These are phyloP conservation scores for Dryadomyces quercivorus DNA, from an alignment of 2,329 filamentous ascomycete genomes.

Conservation along the genomic window DNA sequence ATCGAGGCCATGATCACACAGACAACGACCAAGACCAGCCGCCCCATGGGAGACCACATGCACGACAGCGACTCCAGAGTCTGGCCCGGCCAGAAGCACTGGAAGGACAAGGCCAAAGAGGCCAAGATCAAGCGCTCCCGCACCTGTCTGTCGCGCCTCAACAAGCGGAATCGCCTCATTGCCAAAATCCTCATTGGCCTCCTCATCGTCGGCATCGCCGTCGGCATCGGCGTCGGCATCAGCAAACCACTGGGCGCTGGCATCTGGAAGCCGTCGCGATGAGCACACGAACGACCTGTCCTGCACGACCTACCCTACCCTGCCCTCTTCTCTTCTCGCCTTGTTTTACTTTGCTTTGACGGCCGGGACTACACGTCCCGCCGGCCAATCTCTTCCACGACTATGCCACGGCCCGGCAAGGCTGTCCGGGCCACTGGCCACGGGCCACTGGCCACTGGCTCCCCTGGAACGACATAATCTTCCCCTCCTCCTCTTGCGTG, in stretches of 20 bases:
- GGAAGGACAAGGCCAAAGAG: conserved; percentile 46
- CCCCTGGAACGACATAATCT: neutral
- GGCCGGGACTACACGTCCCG: neutral
- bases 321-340: neutral
- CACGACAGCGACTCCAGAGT: conserved; percentile 39
- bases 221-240: conserved; percentile 46
- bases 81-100: conserved; percentile 48
- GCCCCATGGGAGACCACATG: conserved; percentile 11
- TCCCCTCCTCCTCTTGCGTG: too few relatives aligned
- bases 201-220: conserved; percentile 39
- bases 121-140: conserved; percentile 41
- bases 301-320: neutral
- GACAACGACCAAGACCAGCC: conserved; percentile 14
- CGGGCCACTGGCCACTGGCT: too few relatives aligned
- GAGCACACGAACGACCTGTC: too few relatives aligned
- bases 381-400: neutral
- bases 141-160: conserved; percentile 39
- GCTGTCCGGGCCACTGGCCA: neutral
- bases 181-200: conserved; percentile 41
- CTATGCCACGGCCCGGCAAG: neutral
- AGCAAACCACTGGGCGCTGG: conserved; percentile 48
- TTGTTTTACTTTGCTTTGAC: neutral
- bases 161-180: conserved; percentile 40
- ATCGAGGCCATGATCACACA: conserved; percentile 39
- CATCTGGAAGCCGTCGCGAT: conserved; percentile 33